Evolutionary conservation across 2,329 filamentous ascomycete genomes (phyloP).

Genomic region (Penicillium hordei): DNA sequence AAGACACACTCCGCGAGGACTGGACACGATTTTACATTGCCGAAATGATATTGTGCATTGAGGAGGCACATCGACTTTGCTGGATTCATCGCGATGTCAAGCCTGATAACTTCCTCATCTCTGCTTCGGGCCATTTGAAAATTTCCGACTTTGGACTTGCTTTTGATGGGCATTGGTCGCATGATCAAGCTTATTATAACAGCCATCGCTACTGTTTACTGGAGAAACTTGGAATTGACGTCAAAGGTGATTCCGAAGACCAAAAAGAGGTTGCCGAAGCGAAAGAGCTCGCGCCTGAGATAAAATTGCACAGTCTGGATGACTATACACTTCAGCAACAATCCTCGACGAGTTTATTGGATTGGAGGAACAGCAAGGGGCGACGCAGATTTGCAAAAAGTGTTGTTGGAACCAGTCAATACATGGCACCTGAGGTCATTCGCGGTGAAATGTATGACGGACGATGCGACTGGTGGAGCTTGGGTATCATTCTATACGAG

Average conservation of each 20-base stretch:
- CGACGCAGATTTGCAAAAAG: slow-evolving; percentile 75
- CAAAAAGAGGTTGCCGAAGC: slow-evolving; percentile 52
- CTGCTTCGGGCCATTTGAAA: slow-evolving; percentile 82
- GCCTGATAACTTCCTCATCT: slow-evolving; percentile 94
- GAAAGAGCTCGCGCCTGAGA: slow-evolving; percentile 8
- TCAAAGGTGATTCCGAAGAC: slow-evolving; percentile 74
- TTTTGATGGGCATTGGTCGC: slow-evolving; percentile 93
- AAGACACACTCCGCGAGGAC: slow-evolving; percentile 76
- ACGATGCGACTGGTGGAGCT: slow-evolving; percentile 94
- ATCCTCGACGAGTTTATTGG: slow-evolving; percentile 56
- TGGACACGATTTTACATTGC: slow-evolving; percentile 85
- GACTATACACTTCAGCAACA: slow-evolving; percentile 33
- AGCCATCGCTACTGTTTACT: slow-evolving; percentile 77
- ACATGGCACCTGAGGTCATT: slow-evolving; percentile 96
- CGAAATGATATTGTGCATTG: slow-evolving; percentile 93
- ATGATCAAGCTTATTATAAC: slow-evolving; percentile 83
- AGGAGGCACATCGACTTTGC: slow-evolving; percentile 81
- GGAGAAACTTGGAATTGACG: slow-evolving; percentile 69
- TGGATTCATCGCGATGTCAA: slow-evolving; percentile 98
- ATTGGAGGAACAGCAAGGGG: slow-evolving; percentile 68
- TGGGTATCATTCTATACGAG: slow-evolving; percentile 91
- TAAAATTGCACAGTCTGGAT: slow-evolving; percentile 30
- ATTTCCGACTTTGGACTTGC: slow-evolving; percentile 96
- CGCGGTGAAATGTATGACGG: slow-evolving; percentile 81
- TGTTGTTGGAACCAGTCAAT: slow-evolving; percentile 92